A percentile compares a stretch with the other conserved stretches of the same genome.
phyloP scores from a whole-genome alignment of 805 yeast genomes.

The Ogataea nonfermentans region DNA sequence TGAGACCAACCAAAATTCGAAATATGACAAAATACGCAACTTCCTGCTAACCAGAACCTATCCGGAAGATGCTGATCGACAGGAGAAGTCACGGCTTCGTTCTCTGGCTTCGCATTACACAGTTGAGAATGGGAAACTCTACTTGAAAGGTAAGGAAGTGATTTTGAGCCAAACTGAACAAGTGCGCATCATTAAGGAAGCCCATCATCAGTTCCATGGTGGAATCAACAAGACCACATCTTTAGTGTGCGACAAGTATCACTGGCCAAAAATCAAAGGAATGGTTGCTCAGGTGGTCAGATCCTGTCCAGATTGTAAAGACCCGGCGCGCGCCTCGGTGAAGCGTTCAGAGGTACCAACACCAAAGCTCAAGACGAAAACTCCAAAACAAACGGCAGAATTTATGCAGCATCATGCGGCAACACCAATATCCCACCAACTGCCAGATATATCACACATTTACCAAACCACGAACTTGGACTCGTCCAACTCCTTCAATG shows the following conservation, averaged over 20 bases:
- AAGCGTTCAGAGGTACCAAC: conserved; percentile 20
- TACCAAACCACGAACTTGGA: conserved; percentile 26
- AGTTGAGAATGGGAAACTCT: conserved; percentile 66
- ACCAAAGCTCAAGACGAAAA: conserved; percentile 8
- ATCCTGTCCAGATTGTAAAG: conserved; percentile 70
- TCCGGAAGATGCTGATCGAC: conserved; percentile 78
- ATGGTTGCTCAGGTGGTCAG: conserved; percentile 79
- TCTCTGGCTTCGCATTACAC: conserved; percentile 77
- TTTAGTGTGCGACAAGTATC: conserved; percentile 71
- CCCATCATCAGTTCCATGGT: conserved; percentile 67
- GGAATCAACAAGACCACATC: conserved; percentile 90
- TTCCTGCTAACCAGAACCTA: conserved; percentile 83
- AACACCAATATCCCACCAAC: conserved; percentile 15
- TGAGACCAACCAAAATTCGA: conserved; percentile 48
- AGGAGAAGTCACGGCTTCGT: conserved; percentile 84
- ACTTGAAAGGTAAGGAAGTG: conserved; percentile 81
- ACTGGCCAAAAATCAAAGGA: conserved; percentile 89
- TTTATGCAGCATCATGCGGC: conserved; percentile 3
- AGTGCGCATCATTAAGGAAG: conserved; percentile 65
- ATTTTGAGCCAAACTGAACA: conserved; percentile 74
- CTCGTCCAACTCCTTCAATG: conserved; percentile 34
- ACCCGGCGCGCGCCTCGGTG: conserved; percentile 30
- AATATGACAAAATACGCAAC: conserved; percentile 66
- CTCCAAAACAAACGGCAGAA: conserved; percentile 2
- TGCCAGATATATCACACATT: conserved; percentile 15